These are phyloP conservation scores for Fusarium albidum DNA, from an alignment of 2,329 filamentous ascomycete genomes.

Conservation along the genomic window DNA sequence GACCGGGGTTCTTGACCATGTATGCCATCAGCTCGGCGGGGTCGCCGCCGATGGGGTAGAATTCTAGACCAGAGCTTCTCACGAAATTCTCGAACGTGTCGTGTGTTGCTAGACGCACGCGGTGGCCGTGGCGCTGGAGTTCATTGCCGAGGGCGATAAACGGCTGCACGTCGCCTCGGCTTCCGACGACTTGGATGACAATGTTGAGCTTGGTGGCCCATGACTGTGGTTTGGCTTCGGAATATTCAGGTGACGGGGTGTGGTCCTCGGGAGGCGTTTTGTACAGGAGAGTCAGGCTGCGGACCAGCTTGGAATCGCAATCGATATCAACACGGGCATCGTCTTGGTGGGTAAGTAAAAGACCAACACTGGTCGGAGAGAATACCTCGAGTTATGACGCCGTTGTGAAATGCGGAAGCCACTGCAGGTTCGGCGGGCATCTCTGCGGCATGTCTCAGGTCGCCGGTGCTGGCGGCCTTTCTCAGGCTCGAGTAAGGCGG, in stretches of 20 bases:
- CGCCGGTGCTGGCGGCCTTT: too few species aligned
- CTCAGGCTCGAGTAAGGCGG: too few species aligned
- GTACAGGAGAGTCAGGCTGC: too few species aligned
- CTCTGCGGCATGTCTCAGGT: too few species aligned
- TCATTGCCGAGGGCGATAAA: slow-evolving; percentile 77
- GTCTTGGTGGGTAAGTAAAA: too few species aligned
- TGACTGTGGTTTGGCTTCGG: background rate
- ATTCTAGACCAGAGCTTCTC: slow-evolving; percentile 56
- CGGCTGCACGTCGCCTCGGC: slow-evolving; percentile 79
- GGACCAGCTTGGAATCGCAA: too few species aligned
- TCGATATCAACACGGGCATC: too few species aligned
- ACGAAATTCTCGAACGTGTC: slow-evolving; percentile 59
- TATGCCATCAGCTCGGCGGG: slow-evolving; percentile 44
- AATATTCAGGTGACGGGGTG: background rate
- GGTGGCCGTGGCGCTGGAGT: slow-evolving; percentile 73
- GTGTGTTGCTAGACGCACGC: slow-evolving; percentile 77
- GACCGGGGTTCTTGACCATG: slow-evolving; percentile 43
- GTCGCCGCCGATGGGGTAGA: slow-evolving; percentile 63
- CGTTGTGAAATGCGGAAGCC: too few species aligned
- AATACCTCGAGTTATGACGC: too few species aligned
- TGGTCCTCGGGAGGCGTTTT: too few species aligned
- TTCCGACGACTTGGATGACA: slow-evolving; percentile 82
- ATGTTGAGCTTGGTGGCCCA: slow-evolving; percentile 60
- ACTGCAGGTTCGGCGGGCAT: too few species aligned
- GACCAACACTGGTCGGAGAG: too few species aligned